Percentiles rank a stretch among this genome's conserved stretches.
phyloP scores from a whole-genome alignment of 345 rosid genomes.

The Chamaenerion angustifolium region DNA sequence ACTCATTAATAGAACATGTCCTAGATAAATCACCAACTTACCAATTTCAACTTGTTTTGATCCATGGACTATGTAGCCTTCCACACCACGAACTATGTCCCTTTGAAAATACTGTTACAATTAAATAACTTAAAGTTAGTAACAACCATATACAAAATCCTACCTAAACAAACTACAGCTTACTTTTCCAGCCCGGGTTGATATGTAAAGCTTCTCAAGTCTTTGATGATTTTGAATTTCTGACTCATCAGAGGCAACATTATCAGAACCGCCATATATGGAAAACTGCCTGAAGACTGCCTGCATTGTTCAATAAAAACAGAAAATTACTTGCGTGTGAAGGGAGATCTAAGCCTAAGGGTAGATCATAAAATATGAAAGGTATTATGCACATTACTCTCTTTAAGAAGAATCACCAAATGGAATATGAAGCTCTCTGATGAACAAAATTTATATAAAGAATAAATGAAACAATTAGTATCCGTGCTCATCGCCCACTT shows the following conservation, averaged over 20 bases:
- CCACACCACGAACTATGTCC: conserved; percentile 88
- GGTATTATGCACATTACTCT: too few species aligned
- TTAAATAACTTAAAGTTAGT: conserved; percentile 5
- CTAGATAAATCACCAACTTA: conserved; percentile 13
- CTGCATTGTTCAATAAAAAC: too few species aligned
- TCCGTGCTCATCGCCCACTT: too few species aligned
- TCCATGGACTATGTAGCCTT: conserved; percentile 76
- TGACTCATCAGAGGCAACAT: conserved; percentile 56
- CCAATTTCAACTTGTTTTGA: conserved; percentile 92
- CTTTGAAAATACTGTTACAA: conserved; percentile 79
- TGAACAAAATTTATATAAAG: too few species aligned
- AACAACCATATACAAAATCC: neutral
- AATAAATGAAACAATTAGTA: too few species aligned
- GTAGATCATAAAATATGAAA: too few species aligned
- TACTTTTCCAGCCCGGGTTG: conserved; percentile 93
- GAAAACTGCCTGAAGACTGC: conserved; percentile 73
- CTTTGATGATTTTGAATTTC: conserved; percentile 75
- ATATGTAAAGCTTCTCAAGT: conserved; percentile 82
- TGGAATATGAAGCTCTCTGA: too few species aligned
- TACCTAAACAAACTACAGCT: neutral
- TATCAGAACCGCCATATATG: conserved; percentile 76
- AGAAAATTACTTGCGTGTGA: too few species aligned
- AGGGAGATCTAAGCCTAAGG: too few species aligned
- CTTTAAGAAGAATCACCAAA: too few species aligned
- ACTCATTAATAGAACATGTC: neutral